These are phyloP conservation scores for Xylaria sp. DNA, from an alignment of 2,329 filamentous ascomycete genomes.

Conservation along the genomic window DNA sequence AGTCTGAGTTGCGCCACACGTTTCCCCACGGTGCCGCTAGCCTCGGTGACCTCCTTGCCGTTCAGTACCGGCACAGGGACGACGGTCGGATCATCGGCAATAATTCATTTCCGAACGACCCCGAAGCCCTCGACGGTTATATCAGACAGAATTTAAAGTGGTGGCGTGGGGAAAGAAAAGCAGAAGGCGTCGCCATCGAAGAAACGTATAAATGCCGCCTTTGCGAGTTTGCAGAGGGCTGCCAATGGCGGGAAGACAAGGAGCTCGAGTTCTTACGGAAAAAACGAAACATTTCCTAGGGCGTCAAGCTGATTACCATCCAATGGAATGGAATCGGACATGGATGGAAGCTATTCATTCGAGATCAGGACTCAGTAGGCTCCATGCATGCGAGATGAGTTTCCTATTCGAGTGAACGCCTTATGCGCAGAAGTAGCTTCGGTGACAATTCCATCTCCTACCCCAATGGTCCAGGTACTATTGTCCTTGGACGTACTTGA, in stretches of 20 bases:
- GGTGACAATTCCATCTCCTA: too few relatives aligned
- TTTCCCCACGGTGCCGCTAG: conserved; percentile 54
- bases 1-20: conserved; percentile 52
- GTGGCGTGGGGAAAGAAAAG: conserved; percentile 79
- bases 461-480: too few relatives aligned
- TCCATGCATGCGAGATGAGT: neutral
- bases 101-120: conserved; percentile 68
- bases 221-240: conserved; percentile 81
- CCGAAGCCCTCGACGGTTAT: conserved; percentile 64
- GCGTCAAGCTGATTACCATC: neutral
- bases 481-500: too few relatives aligned
- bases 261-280: conserved; percentile 55
- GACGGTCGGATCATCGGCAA: conserved; percentile 58
- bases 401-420: neutral
- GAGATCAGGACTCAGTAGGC: neutral
- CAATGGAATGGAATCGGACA: neutral
- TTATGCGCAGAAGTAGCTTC: too few relatives aligned
- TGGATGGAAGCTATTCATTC: neutral
- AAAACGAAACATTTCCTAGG: conserved; percentile 13
- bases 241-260: conserved; percentile 75
- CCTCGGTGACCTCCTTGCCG: conserved; percentile 53
- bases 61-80: conserved; percentile 56
- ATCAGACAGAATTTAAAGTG: conserved; percentile 73
- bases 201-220: conserved; percentile 86
- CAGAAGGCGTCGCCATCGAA: conserved; percentile 76